A percentile compares a stretch with the other conserved stretches of the same genome.
Conservation (phyloP, 768 basidiomycete genomes). For the Pleurotus platypus region DNA sequence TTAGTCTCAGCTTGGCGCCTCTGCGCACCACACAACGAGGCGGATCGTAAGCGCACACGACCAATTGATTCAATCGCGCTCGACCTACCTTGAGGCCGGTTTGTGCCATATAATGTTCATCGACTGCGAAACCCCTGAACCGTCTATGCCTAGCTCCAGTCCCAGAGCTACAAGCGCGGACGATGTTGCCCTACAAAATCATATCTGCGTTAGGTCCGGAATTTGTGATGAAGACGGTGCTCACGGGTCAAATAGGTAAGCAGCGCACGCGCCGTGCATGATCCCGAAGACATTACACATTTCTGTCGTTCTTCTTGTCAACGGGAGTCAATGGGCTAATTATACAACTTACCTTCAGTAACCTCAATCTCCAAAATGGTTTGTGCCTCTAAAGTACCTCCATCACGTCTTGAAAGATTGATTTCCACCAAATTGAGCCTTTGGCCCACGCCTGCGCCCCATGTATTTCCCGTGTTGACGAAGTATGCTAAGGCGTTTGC, state of each 20-base stretch:
- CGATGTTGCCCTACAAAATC: constrained; percentile 34
- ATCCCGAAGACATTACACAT: constrained; percentile 50
- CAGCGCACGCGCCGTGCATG: constrained; percentile 56
- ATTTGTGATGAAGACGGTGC: constrained; percentile 14
- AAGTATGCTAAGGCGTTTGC: constrained; percentile 32
- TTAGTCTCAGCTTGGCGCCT: constrained; percentile 36
- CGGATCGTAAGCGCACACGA: background rate
- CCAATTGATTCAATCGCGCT: too few species aligned
- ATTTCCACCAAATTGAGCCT: constrained; percentile 32
- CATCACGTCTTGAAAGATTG: constrained; percentile 24
- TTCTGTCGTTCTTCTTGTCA: constrained; percentile 28
- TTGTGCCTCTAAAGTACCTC: constrained; percentile 22
- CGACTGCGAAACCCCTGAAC: constrained; percentile 44
- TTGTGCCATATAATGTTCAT: constrained; percentile 51
- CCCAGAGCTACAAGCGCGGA: constrained; percentile 42
- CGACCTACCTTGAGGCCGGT: constrained; percentile 32
- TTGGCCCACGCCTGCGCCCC: constrained; percentile 33
- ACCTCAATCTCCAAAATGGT: constrained; percentile 37
- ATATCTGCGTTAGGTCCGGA: background rate
- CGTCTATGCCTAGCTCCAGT: constrained; percentile 33
- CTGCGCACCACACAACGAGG: constrained; percentile 17
- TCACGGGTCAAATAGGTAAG: constrained; percentile 53
- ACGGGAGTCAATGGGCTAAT: background rate
- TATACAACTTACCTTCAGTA: constrained; percentile 25
- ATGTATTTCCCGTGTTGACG: constrained; percentile 31